These are phyloP conservation scores for Globisporangium middletonii DNA, from an alignment of 352 stramenopile species.

Conservation along the genomic window DNA sequence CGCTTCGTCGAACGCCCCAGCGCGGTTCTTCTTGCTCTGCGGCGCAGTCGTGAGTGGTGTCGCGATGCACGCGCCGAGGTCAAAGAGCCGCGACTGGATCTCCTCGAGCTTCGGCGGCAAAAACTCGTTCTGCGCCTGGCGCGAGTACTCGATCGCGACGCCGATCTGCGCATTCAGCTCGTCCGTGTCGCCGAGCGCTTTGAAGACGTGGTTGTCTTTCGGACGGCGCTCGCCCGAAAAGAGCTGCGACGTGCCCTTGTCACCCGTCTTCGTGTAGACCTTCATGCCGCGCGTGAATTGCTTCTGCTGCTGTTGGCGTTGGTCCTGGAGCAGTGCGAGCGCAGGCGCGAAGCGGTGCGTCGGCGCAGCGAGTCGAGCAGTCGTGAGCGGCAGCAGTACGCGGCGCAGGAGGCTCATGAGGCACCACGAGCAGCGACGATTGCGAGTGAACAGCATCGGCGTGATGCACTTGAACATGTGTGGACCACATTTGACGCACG, in stretches of 20 bases:
- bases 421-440: neutral
- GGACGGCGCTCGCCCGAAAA: constrained; percentile 85
- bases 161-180: constrained; percentile 85
- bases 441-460: neutral
- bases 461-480: neutral
- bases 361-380: neutral
- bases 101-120: constrained; percentile 66
- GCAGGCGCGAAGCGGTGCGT: neutral
- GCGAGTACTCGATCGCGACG: constrained; percentile 52
- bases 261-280: constrained; percentile 91
- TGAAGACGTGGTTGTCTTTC: constrained; percentile 87
- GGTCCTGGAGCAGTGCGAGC: neutral
- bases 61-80: constrained; percentile 85
- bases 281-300: constrained; percentile 49
- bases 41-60: constrained; percentile 69
- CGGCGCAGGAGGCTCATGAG: constrained; percentile 3
- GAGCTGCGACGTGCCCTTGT: constrained; percentile 90
- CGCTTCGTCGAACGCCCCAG: constrained; percentile 48
- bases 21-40: constrained; percentile 57
- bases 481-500: neutral
- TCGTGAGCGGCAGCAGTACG: neutral
- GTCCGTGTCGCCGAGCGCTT: constrained; percentile 88
- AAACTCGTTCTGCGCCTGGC: constrained; percentile 26
- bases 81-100: constrained; percentile 89
- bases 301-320: neutral